Evolutionary conservation across 1,284 basidiomycete species (phyloP).

Genomic region (Puccinia triticina): DNA sequence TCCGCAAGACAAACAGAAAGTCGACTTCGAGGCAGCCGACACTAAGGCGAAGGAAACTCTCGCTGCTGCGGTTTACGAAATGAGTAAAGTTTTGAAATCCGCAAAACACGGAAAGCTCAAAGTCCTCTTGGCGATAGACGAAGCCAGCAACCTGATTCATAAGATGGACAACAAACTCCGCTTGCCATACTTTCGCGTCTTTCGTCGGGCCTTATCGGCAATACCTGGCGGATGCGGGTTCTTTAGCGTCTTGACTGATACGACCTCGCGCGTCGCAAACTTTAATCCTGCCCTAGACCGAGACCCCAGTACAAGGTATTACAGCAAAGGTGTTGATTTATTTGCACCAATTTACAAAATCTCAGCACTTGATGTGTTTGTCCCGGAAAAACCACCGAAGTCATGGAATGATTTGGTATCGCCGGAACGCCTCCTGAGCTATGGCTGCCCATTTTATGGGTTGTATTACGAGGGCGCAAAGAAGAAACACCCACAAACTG

Average conservation of each 20-base stretch:
- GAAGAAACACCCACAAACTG: neutral
- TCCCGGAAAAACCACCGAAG: neutral
- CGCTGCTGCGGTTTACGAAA: neutral
- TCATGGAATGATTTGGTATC: constrained; percentile 13
- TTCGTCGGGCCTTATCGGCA: neutral
- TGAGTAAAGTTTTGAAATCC: neutral
- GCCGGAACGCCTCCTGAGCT: neutral
- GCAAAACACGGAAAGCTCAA: neutral
- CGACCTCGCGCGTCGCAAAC: neutral
- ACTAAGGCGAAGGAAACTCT: neutral
- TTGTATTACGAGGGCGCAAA: neutral
- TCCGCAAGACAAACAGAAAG: neutral
- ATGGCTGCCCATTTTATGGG: constrained; percentile 28
- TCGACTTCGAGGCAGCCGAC: neutral
- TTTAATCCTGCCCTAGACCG: neutral
- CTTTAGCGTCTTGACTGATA: constrained; percentile 11
- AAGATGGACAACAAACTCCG: no score
- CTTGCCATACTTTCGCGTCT: neutral
- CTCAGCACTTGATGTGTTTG: constrained; percentile 6
- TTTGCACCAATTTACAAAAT: constrained; percentile 16
- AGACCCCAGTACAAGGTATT: constrained; percentile 3
- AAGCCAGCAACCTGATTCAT: neutral
- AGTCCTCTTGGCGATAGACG: constrained; percentile 12
- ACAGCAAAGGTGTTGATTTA: neutral
- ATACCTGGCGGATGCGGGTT: neutral